These are phyloP conservation scores for Penicillium sp. DNA, from an alignment of 2,329 filamentous ascomycete genomes.

Conservation along the genomic window DNA sequence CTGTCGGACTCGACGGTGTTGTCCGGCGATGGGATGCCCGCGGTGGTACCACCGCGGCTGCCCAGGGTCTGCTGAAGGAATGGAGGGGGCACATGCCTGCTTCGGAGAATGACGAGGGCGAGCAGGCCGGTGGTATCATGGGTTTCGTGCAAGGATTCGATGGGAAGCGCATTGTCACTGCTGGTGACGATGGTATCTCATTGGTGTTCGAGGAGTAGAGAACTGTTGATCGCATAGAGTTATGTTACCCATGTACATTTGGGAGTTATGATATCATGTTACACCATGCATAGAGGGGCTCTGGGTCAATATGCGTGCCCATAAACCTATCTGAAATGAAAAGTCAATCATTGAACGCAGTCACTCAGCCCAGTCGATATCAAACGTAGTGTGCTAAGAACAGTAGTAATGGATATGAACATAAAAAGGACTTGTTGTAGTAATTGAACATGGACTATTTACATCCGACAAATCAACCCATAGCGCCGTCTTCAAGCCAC, in stretches of 20 bases:
- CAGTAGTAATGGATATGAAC: slow-evolving; percentile 4
- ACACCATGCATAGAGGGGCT: slow-evolving; percentile 8
- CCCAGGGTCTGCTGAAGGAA: slow-evolving; percentile 74
- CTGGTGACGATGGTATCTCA: slow-evolving; percentile 73
- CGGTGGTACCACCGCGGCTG: slow-evolving; percentile 66
- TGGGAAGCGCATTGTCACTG: slow-evolving; percentile 78
- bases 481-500: slow-evolving; percentile 30
- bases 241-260: slow-evolving; percentile 1
- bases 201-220: slow-evolving; percentile 47
- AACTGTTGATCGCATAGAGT: slow-evolving; percentile 7
- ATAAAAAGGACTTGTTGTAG: slow-evolving; percentile 22
- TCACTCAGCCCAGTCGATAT: neutral
- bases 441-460: slow-evolving; percentile 39
- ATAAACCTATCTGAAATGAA: slow-evolving; percentile 1
- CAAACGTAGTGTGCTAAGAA: neutral
- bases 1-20: slow-evolving; percentile 88
- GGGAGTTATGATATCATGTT: slow-evolving; percentile 31
- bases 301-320: neutral
- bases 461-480: slow-evolving; percentile 38
- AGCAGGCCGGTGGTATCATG: slow-evolving; percentile 79
- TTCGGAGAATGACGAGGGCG: slow-evolving; percentile 60
- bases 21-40: slow-evolving; percentile 83
- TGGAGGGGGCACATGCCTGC: slow-evolving; percentile 76
- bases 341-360: neutral
- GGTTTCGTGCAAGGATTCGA: slow-evolving; percentile 82